phyloP scores from a whole-genome alignment of 2,329 filamentous ascomycete species.

The Podosphaera fusca region DNA sequence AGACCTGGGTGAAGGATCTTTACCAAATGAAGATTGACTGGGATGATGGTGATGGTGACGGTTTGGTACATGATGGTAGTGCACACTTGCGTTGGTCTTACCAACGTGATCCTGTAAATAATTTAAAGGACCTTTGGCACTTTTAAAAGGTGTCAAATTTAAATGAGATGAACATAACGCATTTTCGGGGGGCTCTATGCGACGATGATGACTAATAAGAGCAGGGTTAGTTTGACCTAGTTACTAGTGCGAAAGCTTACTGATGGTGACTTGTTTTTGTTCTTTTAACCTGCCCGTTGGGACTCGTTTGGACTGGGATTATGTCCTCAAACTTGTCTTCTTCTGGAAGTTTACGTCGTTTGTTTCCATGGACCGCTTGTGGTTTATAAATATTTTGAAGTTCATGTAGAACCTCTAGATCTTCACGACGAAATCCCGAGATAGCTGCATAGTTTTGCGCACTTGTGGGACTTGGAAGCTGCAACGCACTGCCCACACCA shows the following conservation, averaged over 20 bases:
- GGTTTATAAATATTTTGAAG: conserved; percentile 1
- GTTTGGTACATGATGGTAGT: conserved; percentile 13
- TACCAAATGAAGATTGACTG: not conserved
- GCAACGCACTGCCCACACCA: conserved; percentile 30
- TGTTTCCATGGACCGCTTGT: conserved; percentile 21
- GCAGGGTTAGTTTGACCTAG: conserved; percentile 21
- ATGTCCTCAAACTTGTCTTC: conserved; percentile 50
- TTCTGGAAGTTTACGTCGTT: conserved; percentile 52
- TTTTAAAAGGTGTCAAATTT: conserved; percentile 25
- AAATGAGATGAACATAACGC: conserved; percentile 21
- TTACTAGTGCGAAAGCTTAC: conserved; percentile 34
- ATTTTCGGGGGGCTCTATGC: conserved; percentile 26
- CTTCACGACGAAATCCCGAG: conserved; percentile 26
- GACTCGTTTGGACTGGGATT: conserved; percentile 36
- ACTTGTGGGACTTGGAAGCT: conserved; percentile 24
- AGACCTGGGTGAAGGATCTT: conserved; percentile 9
- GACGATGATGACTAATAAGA: conserved; percentile 26
- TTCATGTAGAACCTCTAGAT: conserved; percentile 24
- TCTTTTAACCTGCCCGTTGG: conserved; percentile 36
- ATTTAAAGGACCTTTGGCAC: conserved; percentile 24
- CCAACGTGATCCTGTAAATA: conserved; percentile 17
- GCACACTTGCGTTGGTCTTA: conserved; percentile 5
- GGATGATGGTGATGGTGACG: conserved; percentile 21
- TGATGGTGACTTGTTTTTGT: conserved; percentile 30
- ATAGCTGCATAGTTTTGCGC: conserved; percentile 7